A percentile compares a stretch with the other conserved stretches of the same genome.
Conservation (phyloP, 2,329 filamentous ascomycete genomes). For the Fulvia fulva region DNA sequence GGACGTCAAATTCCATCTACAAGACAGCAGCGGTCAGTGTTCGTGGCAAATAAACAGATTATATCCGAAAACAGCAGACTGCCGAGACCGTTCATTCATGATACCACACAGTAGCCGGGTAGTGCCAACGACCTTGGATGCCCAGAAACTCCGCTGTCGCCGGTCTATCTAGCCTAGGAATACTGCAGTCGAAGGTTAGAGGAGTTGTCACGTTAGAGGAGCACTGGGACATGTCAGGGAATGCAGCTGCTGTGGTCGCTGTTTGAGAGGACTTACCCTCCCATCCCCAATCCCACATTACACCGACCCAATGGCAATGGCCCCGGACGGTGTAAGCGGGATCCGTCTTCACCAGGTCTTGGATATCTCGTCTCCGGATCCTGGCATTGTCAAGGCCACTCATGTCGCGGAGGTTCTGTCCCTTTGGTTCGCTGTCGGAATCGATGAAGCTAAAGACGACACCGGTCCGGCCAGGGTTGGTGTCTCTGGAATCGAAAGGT, state of each 20-base stretch:
- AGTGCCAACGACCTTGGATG: neutral
- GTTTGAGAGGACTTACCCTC: constrained; percentile 53
- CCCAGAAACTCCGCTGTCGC: neutral
- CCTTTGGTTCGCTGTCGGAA: constrained; percentile 11
- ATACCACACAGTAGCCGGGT: neutral
- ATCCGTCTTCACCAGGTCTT: constrained; percentile 17
- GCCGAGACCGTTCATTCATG: constrained; percentile 1
- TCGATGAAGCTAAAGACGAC: constrained; percentile 32
- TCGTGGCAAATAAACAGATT: neutral
- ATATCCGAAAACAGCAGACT: neutral
- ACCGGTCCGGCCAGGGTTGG: constrained; percentile 30
- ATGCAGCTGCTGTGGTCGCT: constrained; percentile 2
- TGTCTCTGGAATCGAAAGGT: constrained; percentile 14
- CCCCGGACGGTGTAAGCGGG: constrained; percentile 62
- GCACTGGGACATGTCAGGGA: neutral
- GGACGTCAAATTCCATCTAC: neutral
- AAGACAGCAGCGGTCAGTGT: neutral
- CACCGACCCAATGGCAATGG: constrained; percentile 63
- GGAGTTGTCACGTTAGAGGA: neutral
- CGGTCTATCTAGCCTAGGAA: constrained; percentile 37
- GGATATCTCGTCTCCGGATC: constrained; percentile 5
- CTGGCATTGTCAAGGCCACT: neutral
- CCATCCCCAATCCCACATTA: constrained; percentile 71
- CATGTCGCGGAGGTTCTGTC: constrained; percentile 2
- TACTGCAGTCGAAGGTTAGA: constrained; percentile 25